Base-by-base conservation (phyloP, 768 basidiomycete genomes). In the Panaeolus papilionaceus region DNA sequence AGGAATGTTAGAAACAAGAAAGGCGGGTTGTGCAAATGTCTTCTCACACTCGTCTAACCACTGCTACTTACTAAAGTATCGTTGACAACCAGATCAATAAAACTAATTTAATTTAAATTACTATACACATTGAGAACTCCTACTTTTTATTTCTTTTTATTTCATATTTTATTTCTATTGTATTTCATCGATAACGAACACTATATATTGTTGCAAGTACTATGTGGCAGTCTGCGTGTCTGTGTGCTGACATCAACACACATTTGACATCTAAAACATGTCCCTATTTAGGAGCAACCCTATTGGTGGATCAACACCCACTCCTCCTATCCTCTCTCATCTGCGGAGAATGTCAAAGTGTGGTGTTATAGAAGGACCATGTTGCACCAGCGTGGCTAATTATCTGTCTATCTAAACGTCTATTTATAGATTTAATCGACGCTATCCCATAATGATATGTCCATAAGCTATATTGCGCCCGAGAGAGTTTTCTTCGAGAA, bases 61-160 rank as follows among this genome's bases (percentile, higher is more conserved):
- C 33, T 33, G 5, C 33, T 33, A 33, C 28, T 18, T 9, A 49
- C 42, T 49, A 49, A 49, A 49, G 47, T 49, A 49, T 49, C 47
- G 54, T 58, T 58, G 54, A 28, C 54, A 58, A 58, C 54, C 16
- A 26, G 54, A 58, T 58, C 54, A 58, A 58, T 58, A 20, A 42
- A 1, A 42, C 16, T 42, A 42, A 49, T 49, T 23, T 8, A 37
- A 58, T 58, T 58, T 58, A 33, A 12, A 33, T 33, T 33, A 51
- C 23, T 51, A 23, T n/a, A 33, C 2, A 33, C 20, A 51, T 16
- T 1, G 42, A 40, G 39, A 14, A 12, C 18, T 16, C 42, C 4
- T 16, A 44, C 42, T 16, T 44, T 14, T 44, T 16, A 44, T 18
- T 23, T 49, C 10, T 1, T 7, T 18, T n/a, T 45, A 45, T 45